Percentiles rank a stretch among this genome's conserved stretches.
These are phyloP conservation scores for Tillandsia leiboldiana DNA, from an alignment of 176 grass and related monocot genomes.

Conservation along the genomic window DNA sequence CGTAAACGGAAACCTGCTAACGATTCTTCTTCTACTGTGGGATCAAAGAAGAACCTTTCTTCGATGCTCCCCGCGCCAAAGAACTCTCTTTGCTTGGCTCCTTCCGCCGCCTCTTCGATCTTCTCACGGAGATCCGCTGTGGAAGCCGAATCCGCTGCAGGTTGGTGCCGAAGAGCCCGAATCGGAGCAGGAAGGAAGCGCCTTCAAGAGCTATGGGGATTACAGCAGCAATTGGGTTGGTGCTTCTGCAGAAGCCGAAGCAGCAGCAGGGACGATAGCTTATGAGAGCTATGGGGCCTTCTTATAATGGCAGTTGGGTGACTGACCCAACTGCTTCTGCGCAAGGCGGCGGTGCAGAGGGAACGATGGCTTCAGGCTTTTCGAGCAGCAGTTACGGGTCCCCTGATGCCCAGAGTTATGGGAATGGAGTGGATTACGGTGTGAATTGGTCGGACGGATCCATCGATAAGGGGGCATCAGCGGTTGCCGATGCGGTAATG, in stretches of 20 bases:
- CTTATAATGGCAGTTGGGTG: not conserved
- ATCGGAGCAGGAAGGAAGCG: conserved; percentile 12
- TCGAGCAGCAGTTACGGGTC: conserved; percentile 30
- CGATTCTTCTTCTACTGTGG: conserved; percentile 15
- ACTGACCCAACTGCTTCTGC: not conserved
- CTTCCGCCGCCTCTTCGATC: conserved; percentile 21
- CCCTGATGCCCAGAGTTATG: conserved; percentile 21
- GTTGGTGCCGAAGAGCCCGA: conserved; percentile 12
- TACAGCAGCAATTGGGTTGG: not conserved
- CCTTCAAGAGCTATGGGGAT: not conserved
- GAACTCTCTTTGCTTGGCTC: conserved; percentile 53
- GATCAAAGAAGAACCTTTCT: conserved; percentile 32
- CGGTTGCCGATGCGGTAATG: conserved; percentile 37
- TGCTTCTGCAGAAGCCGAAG: conserved; percentile 5
- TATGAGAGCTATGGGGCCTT: not conserved
- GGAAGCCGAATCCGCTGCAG: conserved; percentile 26
- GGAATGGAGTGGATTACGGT: conserved; percentile 15
- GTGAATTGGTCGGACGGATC: conserved; percentile 21
- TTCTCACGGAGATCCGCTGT: conserved; percentile 29
- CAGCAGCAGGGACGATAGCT: conserved; percentile 12
- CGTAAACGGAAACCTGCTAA: conserved; percentile 19
- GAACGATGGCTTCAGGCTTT: conserved; percentile 18
- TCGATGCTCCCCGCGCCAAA: conserved; percentile 81
- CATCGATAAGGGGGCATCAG: not conserved
- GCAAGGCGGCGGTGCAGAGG: conserved; percentile 22